Evolutionary conservation across 345 rosid genomes (phyloP), one percentile per base, ranked within the genome.

Genomic region (Hibiscus syriacus): DNA sequence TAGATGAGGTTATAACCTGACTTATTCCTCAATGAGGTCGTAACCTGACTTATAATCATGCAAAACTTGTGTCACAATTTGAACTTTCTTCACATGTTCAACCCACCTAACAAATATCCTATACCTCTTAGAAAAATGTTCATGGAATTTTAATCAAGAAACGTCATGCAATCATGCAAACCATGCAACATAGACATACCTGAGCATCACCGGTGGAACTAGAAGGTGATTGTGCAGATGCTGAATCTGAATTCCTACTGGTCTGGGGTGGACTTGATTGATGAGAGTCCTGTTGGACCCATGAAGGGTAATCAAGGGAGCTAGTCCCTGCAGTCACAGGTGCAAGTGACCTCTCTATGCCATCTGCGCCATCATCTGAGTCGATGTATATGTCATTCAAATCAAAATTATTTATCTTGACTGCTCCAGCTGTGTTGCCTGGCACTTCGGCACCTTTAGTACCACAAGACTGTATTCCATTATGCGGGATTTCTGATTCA

Each of bases 261-360:
- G 92, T 87, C 79, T 85, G 99, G 96, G 36, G 99, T 59, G 99
- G 99, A 77, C 98, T 95, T 52, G 97, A 86, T 80, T 91, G 99
- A 72, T 84, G 97, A 89, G n/a, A n/a, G 65, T 85, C 88, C 66
- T 81, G 91, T 64, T 75, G 92, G 61, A 83, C 73, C 97, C 99
- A 95, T 13, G 94, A 82, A 74, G 96, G 93, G 74, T 84, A 89
- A 78, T 88, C 97, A 71, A 82, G 83, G 43, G 99, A 85, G 74
- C 86, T 80, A 54, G 85, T 80, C 45, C 82, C 87, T 50, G 77
- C 75, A 78, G 83, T 95, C 64, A 74, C 72, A 67, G 83, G 84
- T 71, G 76, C 78, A 23, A 86, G 85, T 13, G 89, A 91, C 78
- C 96, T 89, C 71, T 92, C 98, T 30, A 78, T 25, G 68, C 88